Evolutionary conservation across 306 rosid genomes (phyloP), one percentile per base, ranked within the genome.

Genomic region (Cyclanthera cordifolia): DNA sequence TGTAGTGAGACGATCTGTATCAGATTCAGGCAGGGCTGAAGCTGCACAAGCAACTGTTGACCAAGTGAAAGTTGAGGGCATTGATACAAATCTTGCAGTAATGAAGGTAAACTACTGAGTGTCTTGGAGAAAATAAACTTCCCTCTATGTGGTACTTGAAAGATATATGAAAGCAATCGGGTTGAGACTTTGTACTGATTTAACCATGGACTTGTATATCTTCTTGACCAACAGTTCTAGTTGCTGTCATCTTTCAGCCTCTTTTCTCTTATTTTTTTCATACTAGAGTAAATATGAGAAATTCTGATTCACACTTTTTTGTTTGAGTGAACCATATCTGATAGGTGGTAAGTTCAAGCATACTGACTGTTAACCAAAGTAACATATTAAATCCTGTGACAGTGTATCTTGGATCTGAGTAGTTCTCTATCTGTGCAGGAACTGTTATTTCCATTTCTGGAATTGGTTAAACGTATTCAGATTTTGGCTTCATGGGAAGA

Each of bases 41-140:
- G 95, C 94, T 72, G 96, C 99, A 47, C 95, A 82, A 79, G 96
- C 90, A 70, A 86, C 95, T 2, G 94, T 93, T 67, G 88, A 90
- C 81, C 85, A 81, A 73, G 91, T 93, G 81, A 93, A 90, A 86
- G 95, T 93, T 75, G 99, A 90, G 74, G 96, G 99, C 56, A 87
- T 93, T 69, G 99, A 90, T 76, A 90, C 95, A 69, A 93, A 93
- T 83, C 71, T 87, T 73, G 96, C 96, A 73, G 85, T 90, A 49
- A 93, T 93, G 99, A 87, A 93, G 99, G 99, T 93, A 24, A 73
- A 48, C 25, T 52, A 69, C 28, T 75, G 58, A 79, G 61, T 32
- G 77, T 67, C 30, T 10, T 2, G n/a, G 49, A 70, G 70, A 72
- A 76, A 27, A 13, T 27, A 72, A 70, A 52, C 16, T 56, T 25